Conservation (phyloP, 306 rosid species). For the Cyclanthera cordifolia region DNA sequence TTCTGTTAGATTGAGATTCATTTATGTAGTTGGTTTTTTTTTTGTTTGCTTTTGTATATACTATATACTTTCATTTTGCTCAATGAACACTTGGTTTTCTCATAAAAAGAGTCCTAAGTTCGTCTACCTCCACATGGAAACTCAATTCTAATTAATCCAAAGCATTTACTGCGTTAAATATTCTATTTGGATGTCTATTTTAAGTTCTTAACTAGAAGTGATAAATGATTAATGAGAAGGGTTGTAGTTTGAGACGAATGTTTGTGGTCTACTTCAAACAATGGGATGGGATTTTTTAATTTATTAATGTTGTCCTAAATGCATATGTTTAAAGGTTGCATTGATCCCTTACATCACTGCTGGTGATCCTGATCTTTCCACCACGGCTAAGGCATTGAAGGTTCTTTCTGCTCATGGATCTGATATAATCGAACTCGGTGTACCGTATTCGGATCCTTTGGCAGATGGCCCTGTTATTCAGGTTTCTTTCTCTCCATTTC, state of each 20-base stretch:
- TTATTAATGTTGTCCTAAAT: slow-evolving; percentile 15
- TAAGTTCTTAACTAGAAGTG: background rate
- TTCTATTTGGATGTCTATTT: background rate
- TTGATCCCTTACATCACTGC: slow-evolving; percentile 84
- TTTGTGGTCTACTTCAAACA: background rate
- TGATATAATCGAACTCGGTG: slow-evolving; percentile 86
- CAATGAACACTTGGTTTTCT: background rate
- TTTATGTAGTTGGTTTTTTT: background rate
- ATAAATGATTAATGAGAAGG: background rate
- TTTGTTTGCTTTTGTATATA: background rate
- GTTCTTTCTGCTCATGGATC: slow-evolving; percentile 75
- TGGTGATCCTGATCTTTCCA: slow-evolving; percentile 92
- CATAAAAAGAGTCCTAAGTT: background rate
- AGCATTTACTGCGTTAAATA: background rate
- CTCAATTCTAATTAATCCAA: background rate
- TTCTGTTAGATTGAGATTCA: background rate
- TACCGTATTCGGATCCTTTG: slow-evolving; percentile 90
- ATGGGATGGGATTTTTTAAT: background rate
- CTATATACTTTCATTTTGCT: background rate
- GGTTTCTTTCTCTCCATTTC: slow-evolving; percentile 32
- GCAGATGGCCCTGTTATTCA: slow-evolving; percentile 99
- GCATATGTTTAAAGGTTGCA: slow-evolving; percentile 54
- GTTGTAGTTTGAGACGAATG: background rate
- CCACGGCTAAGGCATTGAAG: slow-evolving; percentile 83
- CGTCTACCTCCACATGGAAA: background rate